Percentiles rank a stretch among this genome's conserved stretches.
Conservation (phyloP, 306 rosid genomes). For the Arachis hypogaea region DNA sequence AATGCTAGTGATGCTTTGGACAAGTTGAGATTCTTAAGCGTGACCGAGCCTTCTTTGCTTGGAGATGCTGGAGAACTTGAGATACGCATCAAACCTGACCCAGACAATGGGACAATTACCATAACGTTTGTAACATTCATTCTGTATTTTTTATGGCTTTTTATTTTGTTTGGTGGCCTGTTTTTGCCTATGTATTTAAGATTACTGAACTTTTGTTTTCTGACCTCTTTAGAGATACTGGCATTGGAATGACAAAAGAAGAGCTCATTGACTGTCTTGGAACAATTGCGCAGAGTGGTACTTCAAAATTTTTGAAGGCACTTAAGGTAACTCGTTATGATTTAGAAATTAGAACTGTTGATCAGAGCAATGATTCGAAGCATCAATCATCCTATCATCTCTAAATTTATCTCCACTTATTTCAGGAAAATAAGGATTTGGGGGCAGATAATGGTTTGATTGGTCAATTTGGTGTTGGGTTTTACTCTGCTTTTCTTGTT, state of each 20-base stretch:
- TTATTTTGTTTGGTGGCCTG: background rate
- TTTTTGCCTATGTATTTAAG: background rate
- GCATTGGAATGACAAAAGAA: conserved; percentile 96
- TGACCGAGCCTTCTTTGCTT: conserved; percentile 92
- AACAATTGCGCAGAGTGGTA: conserved; percentile 99
- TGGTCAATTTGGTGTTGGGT: conserved; percentile 99
- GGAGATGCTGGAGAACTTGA: conserved; percentile 87
- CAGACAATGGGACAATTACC: conserved; percentile 84
- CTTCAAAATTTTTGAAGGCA: conserved; percentile 91
- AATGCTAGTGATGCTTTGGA: conserved; percentile 98
- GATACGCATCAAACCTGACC: conserved; percentile 88
- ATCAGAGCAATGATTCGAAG: background rate
- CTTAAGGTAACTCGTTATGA: conserved; percentile 62
- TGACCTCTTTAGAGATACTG: conserved; percentile 69
- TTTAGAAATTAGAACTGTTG: background rate
- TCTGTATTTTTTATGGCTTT: background rate
- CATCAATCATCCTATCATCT: conserved; percentile 9
- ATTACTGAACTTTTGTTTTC: conserved; percentile 17
- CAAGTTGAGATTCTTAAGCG: conserved; percentile 95
- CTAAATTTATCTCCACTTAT: background rate
- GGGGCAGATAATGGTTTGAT: conserved; percentile 92
- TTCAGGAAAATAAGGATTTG: conserved; percentile 84
- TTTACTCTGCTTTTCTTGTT: conserved; percentile 97
- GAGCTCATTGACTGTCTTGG: conserved; percentile 95
- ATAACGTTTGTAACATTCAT: conserved; percentile 58